A percentile compares a stretch with the other conserved stretches of the same genome.
These are phyloP conservation scores for Choiromyces venosus DNA, from an alignment of 495 filamentous ascomycete species.

Conservation along the genomic window DNA sequence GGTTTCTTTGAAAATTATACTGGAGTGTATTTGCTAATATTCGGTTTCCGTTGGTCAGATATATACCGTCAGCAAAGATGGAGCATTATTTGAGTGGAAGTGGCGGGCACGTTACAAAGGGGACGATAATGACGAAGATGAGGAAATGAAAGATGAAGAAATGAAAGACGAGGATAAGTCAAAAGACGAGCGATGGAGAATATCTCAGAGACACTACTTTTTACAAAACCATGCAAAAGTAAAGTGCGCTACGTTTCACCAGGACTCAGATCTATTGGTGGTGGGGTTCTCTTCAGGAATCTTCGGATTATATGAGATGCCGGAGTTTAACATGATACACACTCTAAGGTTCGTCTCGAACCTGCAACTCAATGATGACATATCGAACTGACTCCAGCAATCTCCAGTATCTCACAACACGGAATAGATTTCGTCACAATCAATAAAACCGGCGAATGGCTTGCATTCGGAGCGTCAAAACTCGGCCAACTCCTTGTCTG, in stretches of 20 bases:
- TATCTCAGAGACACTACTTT: slow-evolving; percentile 81
- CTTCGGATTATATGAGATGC: slow-evolving; percentile 90
- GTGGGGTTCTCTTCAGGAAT: slow-evolving; percentile 91
- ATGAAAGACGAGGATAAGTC: slow-evolving; percentile 55
- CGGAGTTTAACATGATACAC: slow-evolving; percentile 94
- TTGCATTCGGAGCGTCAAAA: slow-evolving; percentile 95
- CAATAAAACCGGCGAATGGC: slow-evolving; percentile 91
- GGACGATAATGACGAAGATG: slow-evolving; percentile 51
- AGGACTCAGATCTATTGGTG: slow-evolving; percentile 78
- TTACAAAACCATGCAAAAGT: slow-evolving; percentile 83
- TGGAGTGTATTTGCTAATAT: neutral
- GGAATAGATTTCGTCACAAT: slow-evolving; percentile 90
- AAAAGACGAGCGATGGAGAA: slow-evolving; percentile 67
- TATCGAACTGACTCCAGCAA: neutral
- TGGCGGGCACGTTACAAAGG: slow-evolving; percentile 51
- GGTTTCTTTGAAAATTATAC: neutral
- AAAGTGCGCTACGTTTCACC: slow-evolving; percentile 80
- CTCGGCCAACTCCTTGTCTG: slow-evolving; percentile 91
- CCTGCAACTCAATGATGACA: slow-evolving; percentile 33
- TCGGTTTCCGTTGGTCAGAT: slow-evolving; percentile 24
- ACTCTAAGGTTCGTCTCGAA: slow-evolving; percentile 55
- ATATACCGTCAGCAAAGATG: slow-evolving; percentile 57
- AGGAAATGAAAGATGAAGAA: slow-evolving; percentile 55
- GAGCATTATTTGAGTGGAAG: slow-evolving; percentile 59
- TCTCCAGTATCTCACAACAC: slow-evolving; percentile 80